Evolutionary conservation across 2,329 filamentous ascomycete species (phyloP), one percentile per base, ranked within the genome.

Genomic region (Aspergillus thermomutatus): DNA sequence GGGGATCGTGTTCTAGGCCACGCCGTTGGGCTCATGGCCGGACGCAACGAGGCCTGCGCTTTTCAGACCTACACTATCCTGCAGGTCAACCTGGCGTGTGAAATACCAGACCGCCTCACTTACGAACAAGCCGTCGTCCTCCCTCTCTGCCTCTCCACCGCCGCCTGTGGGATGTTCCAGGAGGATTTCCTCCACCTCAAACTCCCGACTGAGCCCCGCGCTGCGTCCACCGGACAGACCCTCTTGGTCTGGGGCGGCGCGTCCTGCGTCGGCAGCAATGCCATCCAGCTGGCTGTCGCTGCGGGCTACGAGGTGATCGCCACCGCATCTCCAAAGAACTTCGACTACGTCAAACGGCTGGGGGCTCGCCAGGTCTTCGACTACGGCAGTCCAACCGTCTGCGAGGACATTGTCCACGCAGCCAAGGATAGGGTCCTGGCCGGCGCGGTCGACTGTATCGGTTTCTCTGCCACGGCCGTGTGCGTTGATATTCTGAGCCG

Each of bases 281-380:
- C 60, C 4, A 56, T 64, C 5, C 55, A 60, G 37, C 50, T 59
- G 1, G 59, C 56, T 3, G 49, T 46, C 3, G 57, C 59, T 1
- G 61, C 62, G 0, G 62, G 62, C 0, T 62, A 52, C 19, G 56
- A 56, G 11, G 58, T 60, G 10, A 17, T 62, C 11, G 54, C 55
- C 1, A 62, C 60, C 0, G 51, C 58, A 1, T 60, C 58, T 2
- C 51, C 58, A 9, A 52, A 50, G 49, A 62, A 62, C 31, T 55
- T 56, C 14, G 56, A 53, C 3, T 57, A 51, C 19, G 70, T 79
- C 17, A 76, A 74, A 60, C 60, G 62, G 11, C 72, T 83, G 0
- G 81, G 81, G 0, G 79, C 79, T 1, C 67, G 59, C 10, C 60
- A 72, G 1, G 75, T 75, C 0, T 79, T 80, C 50, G 79, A 82